Conservation (phyloP, 2,329 filamentous ascomycete genomes). For the Pyrenophora seminiperda region DNA sequence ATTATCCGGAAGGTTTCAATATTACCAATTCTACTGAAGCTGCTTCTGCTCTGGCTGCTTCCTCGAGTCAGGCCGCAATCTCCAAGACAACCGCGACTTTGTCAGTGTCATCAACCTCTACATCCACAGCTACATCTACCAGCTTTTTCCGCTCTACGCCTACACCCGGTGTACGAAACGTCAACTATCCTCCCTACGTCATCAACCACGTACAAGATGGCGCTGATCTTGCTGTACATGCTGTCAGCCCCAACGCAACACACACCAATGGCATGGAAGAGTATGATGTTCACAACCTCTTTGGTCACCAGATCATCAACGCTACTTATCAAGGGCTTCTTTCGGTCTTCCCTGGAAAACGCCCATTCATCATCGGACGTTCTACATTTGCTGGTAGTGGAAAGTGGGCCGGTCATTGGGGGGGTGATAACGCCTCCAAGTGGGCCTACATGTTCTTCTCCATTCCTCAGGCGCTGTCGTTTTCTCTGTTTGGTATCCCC, state of each 20-base stretch:
- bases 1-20: constrained; percentile 73
- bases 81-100: constrained; percentile 23
- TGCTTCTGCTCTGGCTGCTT: constrained; percentile 61
- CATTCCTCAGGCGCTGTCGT: constrained; percentile 77
- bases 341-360: constrained; percentile 66
- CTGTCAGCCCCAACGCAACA: constrained; percentile 76
- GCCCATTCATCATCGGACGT: constrained; percentile 83
- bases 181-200: constrained; percentile 76
- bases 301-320: constrained; percentile 69
- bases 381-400: constrained; percentile 81
- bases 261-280: constrained; percentile 74
- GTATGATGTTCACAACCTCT: constrained; percentile 85
- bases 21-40: constrained; percentile 71
- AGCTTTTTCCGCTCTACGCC: constrained; percentile 64
- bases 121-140: constrained; percentile 20
- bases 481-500: constrained; percentile 74
- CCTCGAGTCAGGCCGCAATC: constrained; percentile 56
- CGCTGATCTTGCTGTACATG: constrained; percentile 69
- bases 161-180: constrained; percentile 66
- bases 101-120: constrained; percentile 23
- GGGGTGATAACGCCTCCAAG: constrained; percentile 70
- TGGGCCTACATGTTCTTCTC: constrained; percentile 77
- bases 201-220: constrained; percentile 72
- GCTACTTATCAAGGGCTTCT: constrained; percentile 76
- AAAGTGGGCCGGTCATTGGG: constrained; percentile 80